These are phyloP conservation scores for Aspergillus sp. DNA, from an alignment of 2,329 filamentous ascomycete genomes.

Conservation along the genomic window DNA sequence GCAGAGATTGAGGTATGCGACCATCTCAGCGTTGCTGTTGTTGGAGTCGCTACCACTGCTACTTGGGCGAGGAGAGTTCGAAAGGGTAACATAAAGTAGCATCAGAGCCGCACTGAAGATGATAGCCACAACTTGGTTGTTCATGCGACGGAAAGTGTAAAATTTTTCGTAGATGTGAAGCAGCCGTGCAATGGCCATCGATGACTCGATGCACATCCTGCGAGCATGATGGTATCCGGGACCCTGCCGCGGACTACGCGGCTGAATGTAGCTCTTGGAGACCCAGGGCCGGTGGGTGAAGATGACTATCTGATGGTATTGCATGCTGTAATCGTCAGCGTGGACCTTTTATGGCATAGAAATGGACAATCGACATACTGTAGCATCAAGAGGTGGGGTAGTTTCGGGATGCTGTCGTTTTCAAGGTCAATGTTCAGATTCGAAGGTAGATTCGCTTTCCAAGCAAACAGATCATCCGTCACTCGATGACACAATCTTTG, in stretches of 20 bases:
- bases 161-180: conserved; percentile 41
- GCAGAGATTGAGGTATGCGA: conserved; percentile 38
- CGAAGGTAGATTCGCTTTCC: conserved; percentile 40
- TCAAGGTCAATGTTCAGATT: conserved; percentile 33
- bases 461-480: conserved; percentile 8
- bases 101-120: conserved; percentile 45
- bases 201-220: conserved; percentile 42
- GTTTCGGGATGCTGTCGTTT: conserved; percentile 29
- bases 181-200: conserved; percentile 39
- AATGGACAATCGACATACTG: conserved; percentile 27
- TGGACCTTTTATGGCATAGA: background rate
- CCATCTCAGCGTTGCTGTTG: conserved; percentile 30
- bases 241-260: conserved; percentile 40
- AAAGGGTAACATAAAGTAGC: conserved; percentile 37
- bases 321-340: conserved; percentile 30
- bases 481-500: conserved; percentile 30
- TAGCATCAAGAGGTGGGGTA: conserved; percentile 42
- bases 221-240: conserved; percentile 44
- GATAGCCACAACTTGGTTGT: conserved; percentile 44
- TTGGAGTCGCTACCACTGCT: conserved; percentile 19
- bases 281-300: conserved; percentile 46
- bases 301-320: conserved; percentile 45
- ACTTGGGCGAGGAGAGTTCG: conserved; percentile 25
- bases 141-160: conserved; percentile 44
- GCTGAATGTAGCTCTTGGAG: conserved; percentile 42